Evolutionary conservation across 73 alveolate genomes (phyloP).

Genomic region (Symbiodinium pilosum): DNA sequence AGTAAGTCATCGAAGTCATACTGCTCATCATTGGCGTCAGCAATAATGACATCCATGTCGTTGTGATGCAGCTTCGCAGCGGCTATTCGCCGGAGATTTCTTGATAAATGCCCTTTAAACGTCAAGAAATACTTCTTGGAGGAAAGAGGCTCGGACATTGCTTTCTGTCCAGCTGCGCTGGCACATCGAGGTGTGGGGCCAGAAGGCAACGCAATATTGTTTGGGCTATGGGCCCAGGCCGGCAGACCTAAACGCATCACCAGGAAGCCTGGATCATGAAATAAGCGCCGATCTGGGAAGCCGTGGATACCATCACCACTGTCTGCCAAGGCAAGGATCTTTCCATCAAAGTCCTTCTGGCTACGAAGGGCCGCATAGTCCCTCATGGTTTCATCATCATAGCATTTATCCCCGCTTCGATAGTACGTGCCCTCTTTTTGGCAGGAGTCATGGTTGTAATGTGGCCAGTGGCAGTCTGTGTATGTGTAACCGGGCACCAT

Average conservation of each 20-base stretch:
- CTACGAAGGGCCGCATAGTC: neutral
- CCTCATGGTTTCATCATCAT: neutral
- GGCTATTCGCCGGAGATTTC: conserved; percentile 16
- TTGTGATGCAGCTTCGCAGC: conserved; percentile 14
- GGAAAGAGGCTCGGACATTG: neutral
- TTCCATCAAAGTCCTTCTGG: neutral
- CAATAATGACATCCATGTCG: conserved; percentile 2
- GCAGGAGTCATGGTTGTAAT: neutral
- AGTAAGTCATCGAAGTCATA: neutral
- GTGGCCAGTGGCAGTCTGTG: conserved; percentile 2
- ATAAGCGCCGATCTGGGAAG: neutral
- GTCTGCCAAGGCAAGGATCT: neutral
- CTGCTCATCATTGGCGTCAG: neutral
- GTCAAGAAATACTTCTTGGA: neutral
- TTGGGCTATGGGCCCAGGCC: neutral
- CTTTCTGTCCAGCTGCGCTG: neutral
- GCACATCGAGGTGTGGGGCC: neutral
- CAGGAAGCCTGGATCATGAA: neutral
- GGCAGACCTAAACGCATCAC: neutral
- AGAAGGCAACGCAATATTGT: neutral
- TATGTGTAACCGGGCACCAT: conserved; percentile 1
- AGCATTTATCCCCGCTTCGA: neutral
- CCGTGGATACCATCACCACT: neutral
- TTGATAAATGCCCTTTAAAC: neutral
- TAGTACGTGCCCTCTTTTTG: neutral